Percentiles rank a stretch among this genome's conserved stretches.
Evolutionary conservation across 2,329 filamentous ascomycete species (phyloP).

Genomic region (Penicillium oxalicum): DNA sequence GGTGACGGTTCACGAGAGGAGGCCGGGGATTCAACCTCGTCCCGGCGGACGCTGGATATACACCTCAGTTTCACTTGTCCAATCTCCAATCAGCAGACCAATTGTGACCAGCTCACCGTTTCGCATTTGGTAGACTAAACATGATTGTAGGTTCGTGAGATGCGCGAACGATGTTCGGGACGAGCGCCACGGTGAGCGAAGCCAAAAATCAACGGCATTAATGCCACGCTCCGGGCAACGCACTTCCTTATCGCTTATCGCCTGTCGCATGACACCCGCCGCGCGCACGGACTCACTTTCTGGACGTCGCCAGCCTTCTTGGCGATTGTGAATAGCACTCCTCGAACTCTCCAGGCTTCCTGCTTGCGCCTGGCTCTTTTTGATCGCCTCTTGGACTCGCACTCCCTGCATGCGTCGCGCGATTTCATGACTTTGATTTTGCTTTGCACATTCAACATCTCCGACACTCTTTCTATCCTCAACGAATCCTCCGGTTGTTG

Average conservation of each 20-base stretch:
- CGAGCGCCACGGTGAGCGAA: too few species aligned
- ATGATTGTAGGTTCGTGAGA: conserved; percentile 12
- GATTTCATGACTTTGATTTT: conserved; percentile 5
- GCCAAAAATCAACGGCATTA: conserved; percentile 7
- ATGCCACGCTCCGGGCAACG: conserved; percentile 18
- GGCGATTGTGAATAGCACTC: neutral
- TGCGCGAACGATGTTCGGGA: neutral
- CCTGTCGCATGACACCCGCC: neutral
- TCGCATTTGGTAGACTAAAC: conserved; percentile 35
- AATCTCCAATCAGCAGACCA: neutral
- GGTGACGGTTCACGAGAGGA: conserved; percentile 30
- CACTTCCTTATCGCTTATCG: conserved; percentile 15
- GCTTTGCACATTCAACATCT: conserved; percentile 5
- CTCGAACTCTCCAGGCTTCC: too few species aligned
- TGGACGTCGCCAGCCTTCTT: conserved; percentile 10
- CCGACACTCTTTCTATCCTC: conserved; percentile 13
- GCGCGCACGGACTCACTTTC: conserved; percentile 16
- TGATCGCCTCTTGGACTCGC: too few species aligned
- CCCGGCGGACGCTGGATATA: conserved; percentile 29
- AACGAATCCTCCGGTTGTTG: neutral
- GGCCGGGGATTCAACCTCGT: conserved; percentile 29
- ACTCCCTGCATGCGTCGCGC: neutral
- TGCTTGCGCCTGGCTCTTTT: too few species aligned
- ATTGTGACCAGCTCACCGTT: conserved; percentile 24
- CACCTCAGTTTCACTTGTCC: neutral